These are phyloP conservation scores for Xylariomycetidae sp. DNA, from an alignment of 2,329 filamentous ascomycete genomes.

Conservation along the genomic window DNA sequence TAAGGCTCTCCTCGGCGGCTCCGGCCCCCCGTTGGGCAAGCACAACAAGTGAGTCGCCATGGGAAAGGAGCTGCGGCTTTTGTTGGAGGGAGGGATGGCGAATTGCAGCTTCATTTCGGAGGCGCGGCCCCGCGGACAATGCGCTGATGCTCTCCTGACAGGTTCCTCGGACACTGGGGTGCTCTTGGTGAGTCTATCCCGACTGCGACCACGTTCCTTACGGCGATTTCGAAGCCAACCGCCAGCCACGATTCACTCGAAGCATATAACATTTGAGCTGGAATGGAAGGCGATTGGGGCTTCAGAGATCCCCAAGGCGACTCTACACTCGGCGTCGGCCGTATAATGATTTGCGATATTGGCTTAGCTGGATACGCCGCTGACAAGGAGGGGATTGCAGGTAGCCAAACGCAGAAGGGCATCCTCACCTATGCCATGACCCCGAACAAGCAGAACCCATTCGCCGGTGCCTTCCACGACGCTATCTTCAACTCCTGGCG, in stretches of 20 bases:
- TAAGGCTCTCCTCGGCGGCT: constrained; percentile 36
- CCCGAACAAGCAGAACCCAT: constrained; percentile 81
- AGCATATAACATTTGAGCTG: background rate
- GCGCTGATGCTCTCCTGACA: constrained; percentile 31
- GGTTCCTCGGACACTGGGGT: constrained; percentile 72
- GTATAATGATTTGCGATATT: background rate
- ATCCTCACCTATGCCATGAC: constrained; percentile 69
- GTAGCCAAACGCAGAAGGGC: constrained; percentile 55
- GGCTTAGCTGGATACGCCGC: constrained; percentile 11
- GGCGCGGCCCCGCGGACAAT: background rate
- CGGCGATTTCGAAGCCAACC: constrained; percentile 1
- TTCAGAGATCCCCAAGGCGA: background rate
- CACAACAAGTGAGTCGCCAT: constrained; percentile 36
- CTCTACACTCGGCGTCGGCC: background rate
- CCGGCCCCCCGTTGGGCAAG: constrained; percentile 35
- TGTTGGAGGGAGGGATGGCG: constrained; percentile 8
- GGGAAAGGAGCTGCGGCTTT: constrained; percentile 25
- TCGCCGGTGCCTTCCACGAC: constrained; percentile 70
- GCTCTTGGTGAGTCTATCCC: constrained; percentile 57
- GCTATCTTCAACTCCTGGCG: constrained; percentile 96
- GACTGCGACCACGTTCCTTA: background rate
- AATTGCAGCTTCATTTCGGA: background rate
- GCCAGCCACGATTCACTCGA: constrained; percentile 1
- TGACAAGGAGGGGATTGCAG: constrained; percentile 30
- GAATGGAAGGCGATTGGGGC: background rate